Conservation (phyloP, 345 rosid species). For the Acer yangbiense region DNA sequence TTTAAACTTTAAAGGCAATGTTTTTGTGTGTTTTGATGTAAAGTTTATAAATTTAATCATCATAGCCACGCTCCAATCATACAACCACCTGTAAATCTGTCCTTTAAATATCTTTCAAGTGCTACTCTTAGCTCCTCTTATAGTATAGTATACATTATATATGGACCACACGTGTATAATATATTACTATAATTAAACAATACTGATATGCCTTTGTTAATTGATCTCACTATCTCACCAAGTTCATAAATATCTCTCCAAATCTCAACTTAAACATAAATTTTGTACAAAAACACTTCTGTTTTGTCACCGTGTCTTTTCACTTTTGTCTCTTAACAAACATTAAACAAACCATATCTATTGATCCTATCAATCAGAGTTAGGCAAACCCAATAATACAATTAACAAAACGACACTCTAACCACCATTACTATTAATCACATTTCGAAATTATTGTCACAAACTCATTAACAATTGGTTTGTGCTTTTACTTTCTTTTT, state of each 20-base stretch:
- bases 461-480: not conserved
- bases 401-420: not conserved
- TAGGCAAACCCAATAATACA: not conserved
- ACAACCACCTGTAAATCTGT: not conserved
- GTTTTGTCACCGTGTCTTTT: not conserved
- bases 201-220: not conserved
- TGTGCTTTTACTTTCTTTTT: not conserved
- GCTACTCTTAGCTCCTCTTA: not conserved
- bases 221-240: not conserved
- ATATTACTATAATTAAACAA: not conserved
- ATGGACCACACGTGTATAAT: conserved; percentile 16
- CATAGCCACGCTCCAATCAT: conserved; percentile 37
- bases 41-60: conserved; percentile 35
- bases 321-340: no score
- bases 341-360: no score
- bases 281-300: no score
- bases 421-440: not conserved
- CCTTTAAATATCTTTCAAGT: not conserved
- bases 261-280: not conserved
- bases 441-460: not conserved
- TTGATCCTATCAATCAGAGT: not conserved
- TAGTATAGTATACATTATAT: not conserved
- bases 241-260: not conserved
- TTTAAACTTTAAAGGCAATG: not conserved
- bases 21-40: not conserved